Conservation (phyloP, 805 yeast species). For the Metschnikowia lachancei region DNA sequence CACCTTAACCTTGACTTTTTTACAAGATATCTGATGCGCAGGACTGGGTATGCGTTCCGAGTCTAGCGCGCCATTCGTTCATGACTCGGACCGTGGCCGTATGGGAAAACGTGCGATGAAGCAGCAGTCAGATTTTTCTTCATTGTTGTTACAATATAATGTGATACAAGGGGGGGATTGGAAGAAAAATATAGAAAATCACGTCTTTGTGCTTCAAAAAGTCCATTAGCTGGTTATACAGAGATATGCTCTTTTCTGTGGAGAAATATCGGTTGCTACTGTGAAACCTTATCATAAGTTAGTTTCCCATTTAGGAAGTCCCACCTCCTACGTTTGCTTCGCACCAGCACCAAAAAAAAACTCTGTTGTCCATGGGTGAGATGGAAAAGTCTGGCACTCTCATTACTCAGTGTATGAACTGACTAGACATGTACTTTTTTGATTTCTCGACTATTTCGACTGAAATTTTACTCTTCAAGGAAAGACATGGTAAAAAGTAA, state of each 20-base stretch:
- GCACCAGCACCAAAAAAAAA: too few relatives aligned
- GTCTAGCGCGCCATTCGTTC: background rate
- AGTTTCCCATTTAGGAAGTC: background rate
- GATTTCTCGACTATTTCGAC: too few relatives aligned
- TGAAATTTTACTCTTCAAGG: too few relatives aligned
- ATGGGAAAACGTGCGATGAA: background rate
- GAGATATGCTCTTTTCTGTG: background rate
- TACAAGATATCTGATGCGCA: background rate
- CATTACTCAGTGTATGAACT: too few relatives aligned
- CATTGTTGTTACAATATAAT: too few relatives aligned
- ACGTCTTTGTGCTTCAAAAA: background rate
- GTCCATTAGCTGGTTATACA: background rate
- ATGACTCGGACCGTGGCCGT: background rate
- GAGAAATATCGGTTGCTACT: too few relatives aligned
- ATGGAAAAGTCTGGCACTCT: too few relatives aligned
- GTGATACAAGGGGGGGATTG: too few relatives aligned
- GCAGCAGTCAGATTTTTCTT: too few relatives aligned
- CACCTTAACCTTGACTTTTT: background rate
- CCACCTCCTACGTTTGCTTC: background rate
- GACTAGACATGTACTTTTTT: too few relatives aligned
- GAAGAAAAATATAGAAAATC: background rate
- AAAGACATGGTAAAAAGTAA: too few relatives aligned
- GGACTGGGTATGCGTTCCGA: constrained; percentile 3
- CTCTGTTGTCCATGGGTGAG: too few relatives aligned
- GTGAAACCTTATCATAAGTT: background rate